phyloP scores from a whole-genome alignment of 108 stramenopile genomes.

The Cyclotella baltica region DNA sequence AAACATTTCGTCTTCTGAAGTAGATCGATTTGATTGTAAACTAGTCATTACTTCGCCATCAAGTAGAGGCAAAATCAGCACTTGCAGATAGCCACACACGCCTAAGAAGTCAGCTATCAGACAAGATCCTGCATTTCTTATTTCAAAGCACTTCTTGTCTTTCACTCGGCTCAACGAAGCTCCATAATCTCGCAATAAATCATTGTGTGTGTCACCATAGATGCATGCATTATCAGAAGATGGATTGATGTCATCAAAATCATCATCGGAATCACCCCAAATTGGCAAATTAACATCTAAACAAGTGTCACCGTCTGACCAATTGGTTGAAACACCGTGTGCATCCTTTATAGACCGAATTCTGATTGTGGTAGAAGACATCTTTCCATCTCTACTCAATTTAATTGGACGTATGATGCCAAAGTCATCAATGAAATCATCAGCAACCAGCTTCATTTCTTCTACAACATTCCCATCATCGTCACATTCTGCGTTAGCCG shows the following conservation, averaged over 20 bases:
- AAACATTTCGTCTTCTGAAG: constrained; percentile 1
- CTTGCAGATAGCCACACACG: constrained; percentile 35
- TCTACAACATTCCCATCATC: neutral
- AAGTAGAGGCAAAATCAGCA: constrained; percentile 34
- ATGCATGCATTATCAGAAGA: neutral
- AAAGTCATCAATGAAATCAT: neutral
- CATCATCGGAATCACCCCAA: neutral
- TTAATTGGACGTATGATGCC: neutral
- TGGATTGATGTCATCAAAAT: neutral
- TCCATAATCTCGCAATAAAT: neutral
- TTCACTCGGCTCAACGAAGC: neutral
- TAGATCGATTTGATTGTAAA: neutral
- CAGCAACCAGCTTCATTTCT: neutral
- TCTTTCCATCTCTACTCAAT: neutral
- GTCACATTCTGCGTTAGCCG: neutral
- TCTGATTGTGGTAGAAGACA: neutral
- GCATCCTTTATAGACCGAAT: neutral
- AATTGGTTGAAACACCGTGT: neutral
- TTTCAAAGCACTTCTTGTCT: neutral
- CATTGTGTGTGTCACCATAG: neutral
- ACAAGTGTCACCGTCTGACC: neutral
- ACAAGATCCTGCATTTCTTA: constrained; percentile 44
- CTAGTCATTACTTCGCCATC: neutral
- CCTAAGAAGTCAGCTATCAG: constrained; percentile 51
- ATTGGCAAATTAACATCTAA: constrained; percentile 11